Base-by-base conservation (phyloP, 202 grass and related monocot genomes). In the Sporobolus alterniflorus region DNA sequence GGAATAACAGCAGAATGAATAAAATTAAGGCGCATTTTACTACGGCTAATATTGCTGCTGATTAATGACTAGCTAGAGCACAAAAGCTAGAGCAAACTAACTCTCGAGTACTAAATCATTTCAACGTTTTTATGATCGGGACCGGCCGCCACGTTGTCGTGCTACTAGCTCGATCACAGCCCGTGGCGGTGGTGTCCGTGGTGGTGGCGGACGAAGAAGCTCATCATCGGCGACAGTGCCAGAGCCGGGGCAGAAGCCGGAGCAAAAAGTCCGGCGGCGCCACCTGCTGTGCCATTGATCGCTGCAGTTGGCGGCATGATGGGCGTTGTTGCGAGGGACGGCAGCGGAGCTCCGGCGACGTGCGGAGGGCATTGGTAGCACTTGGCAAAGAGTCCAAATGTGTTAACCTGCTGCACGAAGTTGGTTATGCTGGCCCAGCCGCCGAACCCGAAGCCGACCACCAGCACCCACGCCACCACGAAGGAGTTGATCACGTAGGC, bases 371-470 rank as follows among this genome's bases (percentile, higher is more conserved):
- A 97, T 32, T 97, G 94, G 48, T 97, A 97, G 76, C 94, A 97
- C 76, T 97, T 97, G 73, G 94, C 88, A 83, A 97, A 97, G 60
- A 97, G 89, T 33, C 94, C 94, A 22, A 97, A 97, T 1, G 88
- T 84, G 87, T 87, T 67, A 17, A 98, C 88, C 74, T 98, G 95
- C 74, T 67, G 90, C 48, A 98, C 64, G 79, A 98, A 98, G 84
- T 98, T 98, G 54, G 92, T 98, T 46, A 98, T 82, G 90, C 95
- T 98, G 25, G 95, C 95, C 95, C 95, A 98, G 8, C 95, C 95
- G 6, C 95, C 95, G 62, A 98, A 93, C 4, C 95, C 95, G 76
- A 98, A 98, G 20, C 95, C 95, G 3, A 98, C 95, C 34, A 98
- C 95, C 21, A 98, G 78, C 70, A 98, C 95, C 95, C 95, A 98